Base-by-base conservation (phyloP, 495 filamentous ascomycete species). In the Xylaria longipes region DNA sequence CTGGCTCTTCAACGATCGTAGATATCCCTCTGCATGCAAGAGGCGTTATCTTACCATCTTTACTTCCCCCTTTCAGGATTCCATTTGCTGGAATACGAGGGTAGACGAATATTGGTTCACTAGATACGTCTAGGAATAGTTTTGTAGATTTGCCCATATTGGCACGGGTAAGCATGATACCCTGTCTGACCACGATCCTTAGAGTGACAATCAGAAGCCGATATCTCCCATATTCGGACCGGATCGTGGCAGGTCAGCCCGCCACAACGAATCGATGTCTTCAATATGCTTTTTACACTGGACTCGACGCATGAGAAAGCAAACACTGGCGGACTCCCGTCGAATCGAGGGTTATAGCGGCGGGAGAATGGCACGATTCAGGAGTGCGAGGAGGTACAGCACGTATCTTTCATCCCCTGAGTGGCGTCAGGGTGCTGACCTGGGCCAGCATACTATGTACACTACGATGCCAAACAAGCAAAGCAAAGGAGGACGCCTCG, bases 361-460 rank as follows among this genome's bases (percentile, higher is more conserved):
- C 1, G 37, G 6, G 29, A 60, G 7, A 22, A 17, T 60, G 29
- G 33, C 57, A 12, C 5, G 8, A 60, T 14, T 60, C 57, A 37
- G 57, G 17, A 60, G 43, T n/a, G 41, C 9, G 63, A 37, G 15
- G 29, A 41, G 22, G 17, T n/a, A 58, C 7, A 17, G 20, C n/a
- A 37, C 29, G 57, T 60, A n/a, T 65, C 9, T 5, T n/a, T 35
- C 33, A 41, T 56, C 35, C 12, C n/a, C 33, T 52, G 65, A 20
- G 48, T 67, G 48, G 65, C 65, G 46, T 41, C 35, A 54, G 29
- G 29, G 14, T 37, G 65, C 65, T 67, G 65, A 56, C 46, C 48
- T 56, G 65, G 29, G 5, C 33, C n/a, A 31, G 46, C 35, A 17
- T 29, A n/a, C n/a, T n/a, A n/a, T n/a, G n/a, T n/a, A 37, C 15